Percentiles rank a stretch among this genome's conserved stretches.
These are phyloP conservation scores for Teunomyces lycoperdinae DNA, from an alignment of 805 yeast genomes.

Conservation along the genomic window DNA sequence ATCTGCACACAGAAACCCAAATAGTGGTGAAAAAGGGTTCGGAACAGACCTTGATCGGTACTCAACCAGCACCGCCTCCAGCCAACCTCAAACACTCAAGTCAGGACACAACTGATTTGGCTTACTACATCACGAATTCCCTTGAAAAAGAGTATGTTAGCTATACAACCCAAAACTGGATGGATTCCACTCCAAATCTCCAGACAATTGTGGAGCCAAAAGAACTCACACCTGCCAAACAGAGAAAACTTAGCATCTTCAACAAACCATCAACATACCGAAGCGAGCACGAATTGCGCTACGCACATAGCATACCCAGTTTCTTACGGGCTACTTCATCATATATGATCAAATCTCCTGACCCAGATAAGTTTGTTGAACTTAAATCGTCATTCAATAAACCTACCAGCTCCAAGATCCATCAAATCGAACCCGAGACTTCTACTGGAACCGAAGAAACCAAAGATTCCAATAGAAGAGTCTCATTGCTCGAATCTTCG, in stretches of 20 bases:
- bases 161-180: conserved; percentile 17
- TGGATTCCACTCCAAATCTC: conserved; percentile 14
- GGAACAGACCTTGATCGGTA: conserved; percentile 9
- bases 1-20: neutral
- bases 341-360: neutral
- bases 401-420: neutral
- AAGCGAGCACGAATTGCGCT: conserved; percentile 6
- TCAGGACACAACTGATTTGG: conserved; percentile 7
- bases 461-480: neutral
- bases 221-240: neutral
- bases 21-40: conserved; percentile 9
- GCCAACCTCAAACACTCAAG: neutral
- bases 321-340: conserved; percentile 1
- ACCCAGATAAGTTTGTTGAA: conserved; percentile 6
- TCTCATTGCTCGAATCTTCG: neutral
- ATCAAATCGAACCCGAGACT: neutral
- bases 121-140: conserved; percentile 5
- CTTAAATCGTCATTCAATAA: conserved; percentile 3
- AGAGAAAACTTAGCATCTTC: conserved; percentile 7
- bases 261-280: neutral
- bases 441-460: neutral
- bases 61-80: no score
- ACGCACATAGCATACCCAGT: conserved; percentile 14
- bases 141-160: conserved; percentile 9
- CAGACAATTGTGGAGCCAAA: neutral